These are phyloP conservation scores for Penicillium sp. DNA, from an alignment of 2,329 filamentous ascomycete genomes.

Conservation along the genomic window DNA sequence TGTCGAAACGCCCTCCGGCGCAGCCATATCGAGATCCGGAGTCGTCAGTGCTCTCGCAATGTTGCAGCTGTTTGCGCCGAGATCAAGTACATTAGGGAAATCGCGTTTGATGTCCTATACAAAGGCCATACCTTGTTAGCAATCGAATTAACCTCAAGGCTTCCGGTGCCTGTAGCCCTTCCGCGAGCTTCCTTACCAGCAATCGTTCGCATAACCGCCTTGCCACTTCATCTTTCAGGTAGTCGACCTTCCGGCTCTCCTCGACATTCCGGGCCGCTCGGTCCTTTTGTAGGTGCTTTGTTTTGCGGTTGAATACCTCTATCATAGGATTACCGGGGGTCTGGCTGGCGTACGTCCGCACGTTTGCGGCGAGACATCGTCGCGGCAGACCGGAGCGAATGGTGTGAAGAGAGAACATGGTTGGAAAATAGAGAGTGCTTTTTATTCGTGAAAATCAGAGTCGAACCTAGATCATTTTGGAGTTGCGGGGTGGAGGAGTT, in stretches of 20 bases:
- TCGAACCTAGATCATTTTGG: neutral
- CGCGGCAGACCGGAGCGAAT: slow-evolving; percentile 17
- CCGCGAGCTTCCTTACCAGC: slow-evolving; percentile 55
- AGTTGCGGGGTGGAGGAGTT: neutral
- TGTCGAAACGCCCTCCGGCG: slow-evolving; percentile 23
- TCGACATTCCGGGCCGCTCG: slow-evolving; percentile 71
- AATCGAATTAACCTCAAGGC: neutral
- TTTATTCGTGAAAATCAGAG: neutral
- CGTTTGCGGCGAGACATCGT: slow-evolving; percentile 12
- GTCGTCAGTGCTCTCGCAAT: slow-evolving; percentile 76
- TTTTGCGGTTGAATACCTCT: slow-evolving; percentile 85
- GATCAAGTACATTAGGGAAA: slow-evolving; percentile 82
- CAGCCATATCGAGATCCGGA: slow-evolving; percentile 64
- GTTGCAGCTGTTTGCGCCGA: slow-evolving; percentile 95
- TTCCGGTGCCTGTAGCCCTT: neutral
- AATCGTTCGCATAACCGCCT: slow-evolving; percentile 79
- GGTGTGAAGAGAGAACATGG: slow-evolving; percentile 20
- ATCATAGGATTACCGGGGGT: slow-evolving; percentile 74
- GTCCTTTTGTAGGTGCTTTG: slow-evolving; percentile 91
- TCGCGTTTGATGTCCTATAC: slow-evolving; percentile 79
- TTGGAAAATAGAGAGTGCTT: neutral
- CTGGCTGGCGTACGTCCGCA: slow-evolving; percentile 71
- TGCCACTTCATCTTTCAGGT: slow-evolving; percentile 90
- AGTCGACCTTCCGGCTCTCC: slow-evolving; percentile 78
- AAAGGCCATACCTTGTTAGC: slow-evolving; percentile 2